These are phyloP conservation scores for Galeopsis tetrahit DNA, from an alignment of 257 asterid species.

Conservation along the genomic window DNA sequence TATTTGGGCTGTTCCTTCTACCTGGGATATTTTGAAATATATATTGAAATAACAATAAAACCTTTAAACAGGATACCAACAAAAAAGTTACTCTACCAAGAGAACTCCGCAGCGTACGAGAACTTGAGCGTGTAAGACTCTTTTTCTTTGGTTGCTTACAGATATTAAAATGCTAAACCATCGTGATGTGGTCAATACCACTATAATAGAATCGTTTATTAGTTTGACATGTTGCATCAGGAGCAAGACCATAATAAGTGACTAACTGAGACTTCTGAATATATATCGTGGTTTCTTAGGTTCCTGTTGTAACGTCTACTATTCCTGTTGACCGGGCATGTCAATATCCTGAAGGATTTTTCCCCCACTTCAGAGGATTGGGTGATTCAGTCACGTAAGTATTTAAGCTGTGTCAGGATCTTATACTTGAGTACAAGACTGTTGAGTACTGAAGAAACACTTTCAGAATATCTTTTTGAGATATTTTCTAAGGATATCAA, in stretches of 20 bases:
- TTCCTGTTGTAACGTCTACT: slow-evolving; percentile 91
- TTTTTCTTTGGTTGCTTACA: slow-evolving; percentile 32
- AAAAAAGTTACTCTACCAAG: slow-evolving; percentile 83
- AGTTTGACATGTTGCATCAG: slow-evolving; percentile 25
- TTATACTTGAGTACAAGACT: slow-evolving; percentile 10
- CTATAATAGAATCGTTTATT: slow-evolving; percentile 16
- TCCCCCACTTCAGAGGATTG: slow-evolving; percentile 93
- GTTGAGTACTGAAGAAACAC: slow-evolving; percentile 5
- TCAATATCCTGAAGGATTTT: slow-evolving; percentile 80
- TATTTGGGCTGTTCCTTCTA: slow-evolving; percentile 27
- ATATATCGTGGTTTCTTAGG: slow-evolving; percentile 58
- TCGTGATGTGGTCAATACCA: slow-evolving; percentile 18
- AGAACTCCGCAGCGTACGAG: slow-evolving; percentile 84
- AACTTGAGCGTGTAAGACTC: slow-evolving; percentile 86
- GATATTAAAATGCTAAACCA: neutral
- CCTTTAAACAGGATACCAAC: slow-evolving; percentile 78
- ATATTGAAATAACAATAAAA: slow-evolving; percentile 35
- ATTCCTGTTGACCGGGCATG: slow-evolving; percentile 89
- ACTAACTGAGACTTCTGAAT: slow-evolving; percentile 35
- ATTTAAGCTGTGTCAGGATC: slow-evolving; percentile 26
- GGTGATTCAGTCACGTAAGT: slow-evolving; percentile 91
- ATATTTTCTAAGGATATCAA: slow-evolving; percentile 16
- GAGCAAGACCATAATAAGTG: slow-evolving; percentile 4
- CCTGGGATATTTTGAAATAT: slow-evolving; percentile 24
- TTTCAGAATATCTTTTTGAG: neutral